These are phyloP conservation scores for Candida sanyaensis DNA, from an alignment of 1,139 yeast genomes.

Conservation along the genomic window DNA sequence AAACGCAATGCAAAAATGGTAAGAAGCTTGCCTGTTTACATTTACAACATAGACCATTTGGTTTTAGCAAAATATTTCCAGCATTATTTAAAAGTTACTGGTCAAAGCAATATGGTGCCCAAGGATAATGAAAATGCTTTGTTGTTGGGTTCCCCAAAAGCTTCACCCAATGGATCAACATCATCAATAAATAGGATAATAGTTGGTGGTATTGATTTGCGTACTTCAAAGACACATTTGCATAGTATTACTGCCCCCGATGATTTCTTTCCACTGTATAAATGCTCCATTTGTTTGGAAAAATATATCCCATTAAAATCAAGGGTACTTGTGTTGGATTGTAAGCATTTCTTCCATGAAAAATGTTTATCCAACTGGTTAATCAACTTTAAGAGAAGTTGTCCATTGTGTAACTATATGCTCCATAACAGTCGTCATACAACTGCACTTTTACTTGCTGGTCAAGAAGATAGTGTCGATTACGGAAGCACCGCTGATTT, in stretches of 20 bases:
- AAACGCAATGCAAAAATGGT: constrained; percentile 36
- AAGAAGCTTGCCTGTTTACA: constrained; percentile 38
- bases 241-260: constrained; percentile 32
- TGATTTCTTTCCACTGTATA: constrained; percentile 43
- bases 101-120: constrained; percentile 19
- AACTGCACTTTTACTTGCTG: constrained; percentile 19
- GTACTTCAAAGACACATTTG: constrained; percentile 20
- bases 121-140: constrained; percentile 10
- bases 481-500: constrained; percentile 25
- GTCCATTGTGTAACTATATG: constrained; percentile 45
- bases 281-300: constrained; percentile 50
- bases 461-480: constrained; percentile 16
- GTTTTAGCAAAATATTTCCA: constrained; percentile 27
- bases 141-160: constrained; percentile 14
- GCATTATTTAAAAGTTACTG: constrained; percentile 28
- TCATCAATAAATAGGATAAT: constrained; percentile 21
- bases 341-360: constrained; percentile 49
- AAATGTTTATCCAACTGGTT: constrained; percentile 49
- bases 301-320: constrained; percentile 39
- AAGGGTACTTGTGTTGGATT: constrained; percentile 41
- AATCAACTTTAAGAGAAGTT: constrained; percentile 43
- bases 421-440: constrained; percentile 15
- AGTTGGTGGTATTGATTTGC: constrained; percentile 36
- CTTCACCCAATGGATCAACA: constrained; percentile 21
- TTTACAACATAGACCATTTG: constrained; percentile 40